Evolutionary conservation across 768 basidiomycete genomes (phyloP), one percentile per base, ranked within the genome.

Genomic region (Tubosaeta brunneosetosa): DNA sequence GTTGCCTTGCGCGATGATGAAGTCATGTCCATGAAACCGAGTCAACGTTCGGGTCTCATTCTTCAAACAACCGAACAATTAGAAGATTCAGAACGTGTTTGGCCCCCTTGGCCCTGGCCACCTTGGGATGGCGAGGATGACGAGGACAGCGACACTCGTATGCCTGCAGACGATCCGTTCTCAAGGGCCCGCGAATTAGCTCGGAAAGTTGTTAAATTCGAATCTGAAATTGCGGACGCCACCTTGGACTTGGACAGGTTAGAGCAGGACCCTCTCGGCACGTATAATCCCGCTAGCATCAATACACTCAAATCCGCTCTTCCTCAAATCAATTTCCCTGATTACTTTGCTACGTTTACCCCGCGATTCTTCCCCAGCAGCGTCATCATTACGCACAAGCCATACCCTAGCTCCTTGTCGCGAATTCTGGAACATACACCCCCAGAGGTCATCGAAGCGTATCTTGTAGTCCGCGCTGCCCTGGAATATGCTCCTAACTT

Each of bases 41-140:
- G 42, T 40, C 44, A 50, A 46, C 45, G 50, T 47, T 22, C 58
- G 73, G 19, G 47, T 56, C 68, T 25, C 56, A 60, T 66, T 45
- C 47, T 71, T 56, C 48, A 74, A 77, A 49, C 73, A 73, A 22
- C 22, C 22, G 45, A 74, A 74, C 55, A 70, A 59, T 8, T 63
- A 49, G 58, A 76, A 72, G 53, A 62, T 3, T 40, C 51, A 17
- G 63, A 69, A 31, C 63, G 32, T 44, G 73, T 80, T 27, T 89
- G 86, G 87, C 88, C 88, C 40, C 86, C 86, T 36, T 85, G 86
- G 86, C 85, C 87, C 14, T 86, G 87, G 87, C 87, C 89, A 63
- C 91, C 92, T 6, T 93, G 88, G 88, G 85, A 78, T 40, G 83
- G 83, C 29, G 82, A 77, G 16, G 82, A 77, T n/a, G 74, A 73